Evolutionary conservation across 306 rosid species (phyloP).

Genomic region (Lathyrus aphaca): DNA sequence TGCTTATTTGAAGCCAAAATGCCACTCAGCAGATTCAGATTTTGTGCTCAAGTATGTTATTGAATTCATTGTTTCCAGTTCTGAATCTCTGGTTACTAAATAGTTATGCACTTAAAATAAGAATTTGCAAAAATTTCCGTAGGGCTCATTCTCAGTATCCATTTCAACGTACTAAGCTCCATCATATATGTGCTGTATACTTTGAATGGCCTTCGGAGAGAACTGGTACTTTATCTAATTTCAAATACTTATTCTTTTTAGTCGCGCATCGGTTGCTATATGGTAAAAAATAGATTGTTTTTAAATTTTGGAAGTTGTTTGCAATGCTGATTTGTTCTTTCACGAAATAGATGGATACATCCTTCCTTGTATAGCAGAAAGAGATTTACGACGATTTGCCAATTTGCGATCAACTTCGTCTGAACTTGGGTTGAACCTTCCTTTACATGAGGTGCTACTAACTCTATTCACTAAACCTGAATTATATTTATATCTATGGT

Average conservation of each 20-base stretch:
- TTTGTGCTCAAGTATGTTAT: conserved; percentile 54
- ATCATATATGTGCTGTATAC: conserved; percentile 59
- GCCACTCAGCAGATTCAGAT: conserved; percentile 75
- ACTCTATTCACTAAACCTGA: conserved; percentile 13
- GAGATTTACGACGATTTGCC: conserved; percentile 69
- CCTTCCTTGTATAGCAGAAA: conserved; percentile 81
- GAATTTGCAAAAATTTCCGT: conserved; percentile 20
- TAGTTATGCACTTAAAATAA: conserved; percentile 7
- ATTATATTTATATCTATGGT: too few species aligned
- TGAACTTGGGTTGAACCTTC: conserved; percentile 61
- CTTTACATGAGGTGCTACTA: conserved; percentile 59
- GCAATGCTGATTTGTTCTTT: conserved; percentile 36
- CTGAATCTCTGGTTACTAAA: not conserved
- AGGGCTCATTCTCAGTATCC: conserved; percentile 68
- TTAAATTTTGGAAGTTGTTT: not conserved
- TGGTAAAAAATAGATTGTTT: too few species aligned
- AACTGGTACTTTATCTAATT: conserved; percentile 62
- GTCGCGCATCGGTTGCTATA: too few species aligned
- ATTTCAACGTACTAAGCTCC: conserved; percentile 64
- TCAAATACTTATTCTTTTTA: conserved; percentile 15
- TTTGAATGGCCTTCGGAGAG: conserved; percentile 74
- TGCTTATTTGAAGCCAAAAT: conserved; percentile 79
- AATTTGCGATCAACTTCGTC: conserved; percentile 65
- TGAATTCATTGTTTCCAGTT: conserved; percentile 33
- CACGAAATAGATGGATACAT: conserved; percentile 69